These are phyloP conservation scores for Podaxis sp. DNA, from an alignment of 768 basidiomycete species.

Conservation along the genomic window DNA sequence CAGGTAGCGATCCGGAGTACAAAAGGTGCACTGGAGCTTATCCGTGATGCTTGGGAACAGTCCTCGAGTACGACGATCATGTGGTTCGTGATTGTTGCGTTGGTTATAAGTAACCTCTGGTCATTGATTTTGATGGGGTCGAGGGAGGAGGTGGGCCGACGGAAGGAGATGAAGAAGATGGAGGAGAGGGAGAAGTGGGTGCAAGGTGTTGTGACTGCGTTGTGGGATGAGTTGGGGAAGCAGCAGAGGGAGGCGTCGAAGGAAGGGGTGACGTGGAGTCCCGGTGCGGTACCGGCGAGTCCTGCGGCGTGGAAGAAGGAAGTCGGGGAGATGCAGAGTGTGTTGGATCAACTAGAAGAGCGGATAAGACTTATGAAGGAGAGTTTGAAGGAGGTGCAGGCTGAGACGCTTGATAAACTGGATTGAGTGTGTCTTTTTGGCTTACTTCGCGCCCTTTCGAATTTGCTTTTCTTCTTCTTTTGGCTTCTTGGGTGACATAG, in stretches of 20 bases:
- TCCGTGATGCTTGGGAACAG: slow-evolving; percentile 79
- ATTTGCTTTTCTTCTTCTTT: neutral
- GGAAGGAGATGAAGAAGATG: slow-evolving; percentile 50
- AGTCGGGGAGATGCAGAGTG: slow-evolving; percentile 42
- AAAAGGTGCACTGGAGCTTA: slow-evolving; percentile 71
- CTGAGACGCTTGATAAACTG: slow-evolving; percentile 23
- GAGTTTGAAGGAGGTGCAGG: slow-evolving; percentile 25
- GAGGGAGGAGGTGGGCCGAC: slow-evolving; percentile 38
- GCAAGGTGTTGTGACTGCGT: slow-evolving; percentile 66
- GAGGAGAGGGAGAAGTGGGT: slow-evolving; percentile 78
- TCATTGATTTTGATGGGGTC: slow-evolving; percentile 44
- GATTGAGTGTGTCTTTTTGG: neutral
- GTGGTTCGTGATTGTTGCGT: slow-evolving; percentile 66
- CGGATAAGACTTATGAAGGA: slow-evolving; percentile 50
- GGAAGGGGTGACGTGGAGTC: slow-evolving; percentile 11
- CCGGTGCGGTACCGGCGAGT: neutral
- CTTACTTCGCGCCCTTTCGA: neutral
- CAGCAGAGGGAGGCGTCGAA: slow-evolving; percentile 33
- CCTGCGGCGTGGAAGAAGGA: slow-evolving; percentile 44
- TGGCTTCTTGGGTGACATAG: neutral
- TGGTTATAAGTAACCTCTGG: slow-evolving; percentile 83
- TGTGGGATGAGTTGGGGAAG: slow-evolving; percentile 68
- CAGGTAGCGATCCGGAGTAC: slow-evolving; percentile 72
- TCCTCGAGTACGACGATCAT: slow-evolving; percentile 70
- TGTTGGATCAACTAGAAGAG: slow-evolving; percentile 60